Evolutionary conservation across 192 early-diverging fungal species (phyloP).

Genomic region (Coemansia sp.): DNA sequence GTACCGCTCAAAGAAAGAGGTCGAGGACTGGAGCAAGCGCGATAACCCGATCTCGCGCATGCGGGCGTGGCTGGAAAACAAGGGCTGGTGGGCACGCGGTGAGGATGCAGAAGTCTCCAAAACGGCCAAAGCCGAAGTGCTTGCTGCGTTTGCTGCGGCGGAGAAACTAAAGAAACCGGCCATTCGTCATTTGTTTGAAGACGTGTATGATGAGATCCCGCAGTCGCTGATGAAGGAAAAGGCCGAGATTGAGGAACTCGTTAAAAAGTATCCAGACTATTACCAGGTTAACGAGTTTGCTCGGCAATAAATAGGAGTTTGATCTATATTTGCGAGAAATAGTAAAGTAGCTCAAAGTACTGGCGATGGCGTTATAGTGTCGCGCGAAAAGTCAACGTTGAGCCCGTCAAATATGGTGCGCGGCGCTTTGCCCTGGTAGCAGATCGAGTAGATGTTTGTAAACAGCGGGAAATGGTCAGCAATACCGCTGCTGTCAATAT

Average conservation of each 20-base stretch:
- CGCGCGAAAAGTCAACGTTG: conserved; percentile 53
- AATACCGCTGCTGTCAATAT: conserved; percentile 66
- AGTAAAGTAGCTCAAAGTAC: background rate
- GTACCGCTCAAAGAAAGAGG: conserved; percentile 90
- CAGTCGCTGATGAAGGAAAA: conserved; percentile 77
- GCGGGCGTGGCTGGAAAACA: conserved; percentile 83
- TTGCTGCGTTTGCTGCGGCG: conserved; percentile 79
- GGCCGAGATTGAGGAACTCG: conserved; percentile 73
- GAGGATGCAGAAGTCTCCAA: conserved; percentile 63
- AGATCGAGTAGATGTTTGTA: conserved; percentile 88
- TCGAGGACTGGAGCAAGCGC: conserved; percentile 80
- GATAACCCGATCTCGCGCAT: conserved; percentile 90
- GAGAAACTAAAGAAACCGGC: conserved; percentile 89
- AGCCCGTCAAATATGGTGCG: conserved; percentile 60
- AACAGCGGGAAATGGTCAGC: conserved; percentile 86
- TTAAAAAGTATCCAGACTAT: conserved; percentile 83
- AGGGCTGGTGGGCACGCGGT: conserved; percentile 83
- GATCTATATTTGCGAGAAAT: background rate
- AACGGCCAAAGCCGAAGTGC: conserved; percentile 66
- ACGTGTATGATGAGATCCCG: conserved; percentile 88
- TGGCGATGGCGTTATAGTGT: conserved; percentile 25
- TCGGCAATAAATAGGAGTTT: conserved; percentile 5
- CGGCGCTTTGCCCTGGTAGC: conserved; percentile 76
- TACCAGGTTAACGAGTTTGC: conserved; percentile 63
- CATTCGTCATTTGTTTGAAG: conserved; percentile 80